Conservation (phyloP, 257 asterid genomes). For the Catharanthus roseus region DNA sequence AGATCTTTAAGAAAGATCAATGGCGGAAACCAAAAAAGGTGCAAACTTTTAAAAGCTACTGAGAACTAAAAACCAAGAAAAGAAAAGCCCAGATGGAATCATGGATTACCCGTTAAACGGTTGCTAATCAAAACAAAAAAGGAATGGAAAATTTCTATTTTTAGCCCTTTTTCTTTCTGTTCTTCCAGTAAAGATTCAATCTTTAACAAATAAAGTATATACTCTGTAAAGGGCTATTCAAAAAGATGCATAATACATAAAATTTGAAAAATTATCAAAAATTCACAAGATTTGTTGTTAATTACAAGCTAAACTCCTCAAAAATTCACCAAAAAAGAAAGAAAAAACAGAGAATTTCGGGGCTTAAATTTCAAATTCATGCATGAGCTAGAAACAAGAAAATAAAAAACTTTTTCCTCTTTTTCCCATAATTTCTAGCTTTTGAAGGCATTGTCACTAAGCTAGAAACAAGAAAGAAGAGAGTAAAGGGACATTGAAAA, state of each 20-base stretch:
- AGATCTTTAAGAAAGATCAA: neutral
- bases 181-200: neutral
- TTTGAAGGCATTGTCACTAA: too few relatives aligned
- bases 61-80: neutral
- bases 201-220: neutral
- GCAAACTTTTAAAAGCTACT: neutral
- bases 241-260: neutral
- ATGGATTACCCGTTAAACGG: neutral
- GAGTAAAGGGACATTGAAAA: neutral
- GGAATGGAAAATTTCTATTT: neutral
- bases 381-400: neutral
- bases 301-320: neutral
- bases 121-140: neutral
- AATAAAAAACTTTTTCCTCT: too few relatives aligned
- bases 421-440: too few relatives aligned
- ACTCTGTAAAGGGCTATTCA: neutral
- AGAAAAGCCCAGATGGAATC: too few relatives aligned
- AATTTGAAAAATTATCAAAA: neutral
- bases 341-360: neutral
- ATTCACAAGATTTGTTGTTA: too few relatives aligned
- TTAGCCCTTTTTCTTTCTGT: neutral
- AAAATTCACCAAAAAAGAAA: neutral
- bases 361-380: too few relatives aligned
- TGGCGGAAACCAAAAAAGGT: neutral
- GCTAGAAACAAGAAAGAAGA: constrained; percentile 4